Percentiles rank a stretch among this genome's conserved stretches.
phyloP scores from a whole-genome alignment of 73 alveolate species.

The Paramecium sonneborni region DNA sequence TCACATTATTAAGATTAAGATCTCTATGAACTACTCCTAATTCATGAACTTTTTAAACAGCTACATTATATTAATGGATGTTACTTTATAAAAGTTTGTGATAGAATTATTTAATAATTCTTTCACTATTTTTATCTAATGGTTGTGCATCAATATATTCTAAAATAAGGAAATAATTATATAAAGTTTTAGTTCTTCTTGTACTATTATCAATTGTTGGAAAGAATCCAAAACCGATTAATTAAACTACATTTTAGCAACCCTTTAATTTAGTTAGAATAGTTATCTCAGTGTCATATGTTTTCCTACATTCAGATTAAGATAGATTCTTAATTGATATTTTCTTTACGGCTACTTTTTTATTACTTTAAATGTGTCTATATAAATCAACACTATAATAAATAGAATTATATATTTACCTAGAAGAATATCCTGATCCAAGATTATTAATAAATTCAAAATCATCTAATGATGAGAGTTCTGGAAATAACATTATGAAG shows the following conservation, averaged over 20 bases:
- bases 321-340: background rate
- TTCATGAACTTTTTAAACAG: background rate
- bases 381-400: constrained; percentile 17
- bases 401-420: background rate
- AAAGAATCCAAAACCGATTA: constrained; percentile 20
- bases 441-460: background rate
- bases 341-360: background rate
- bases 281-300: constrained; percentile 11
- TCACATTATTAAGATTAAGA: background rate
- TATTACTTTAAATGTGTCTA: background rate
- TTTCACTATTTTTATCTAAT: background rate
- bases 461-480: background rate
- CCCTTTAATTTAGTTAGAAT: background rate
- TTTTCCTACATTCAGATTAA: background rate
- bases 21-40: constrained; percentile 33
- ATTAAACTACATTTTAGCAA: background rate
- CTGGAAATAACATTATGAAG: background rate
- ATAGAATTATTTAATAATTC: background rate
- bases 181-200: constrained; percentile 31
- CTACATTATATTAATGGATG: background rate
- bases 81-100: background rate
- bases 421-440: constrained; percentile 8
- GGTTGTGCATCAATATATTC: background rate
- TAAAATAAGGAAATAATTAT: constrained; percentile 6
- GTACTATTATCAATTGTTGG: background rate